These are phyloP conservation scores for Adansonia rubrostipa DNA, from an alignment of 441 rosid genomes.

Conservation along the genomic window DNA sequence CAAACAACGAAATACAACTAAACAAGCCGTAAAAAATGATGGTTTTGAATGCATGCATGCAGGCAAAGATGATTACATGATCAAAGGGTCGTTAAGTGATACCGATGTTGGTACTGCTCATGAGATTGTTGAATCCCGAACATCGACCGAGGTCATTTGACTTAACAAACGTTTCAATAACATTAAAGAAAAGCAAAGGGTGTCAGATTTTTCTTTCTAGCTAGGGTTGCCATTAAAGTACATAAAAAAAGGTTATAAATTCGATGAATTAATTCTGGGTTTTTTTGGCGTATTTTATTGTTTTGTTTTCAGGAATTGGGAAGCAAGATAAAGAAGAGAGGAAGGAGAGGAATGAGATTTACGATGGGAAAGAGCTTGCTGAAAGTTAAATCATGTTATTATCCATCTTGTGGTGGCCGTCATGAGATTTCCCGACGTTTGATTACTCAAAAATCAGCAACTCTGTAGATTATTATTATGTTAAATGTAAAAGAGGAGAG, in stretches of 20 bases:
- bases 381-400: slow-evolving; percentile 58
- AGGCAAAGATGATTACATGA: slow-evolving; percentile 34
- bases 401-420: slow-evolving; percentile 44
- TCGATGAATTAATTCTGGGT: not conserved
- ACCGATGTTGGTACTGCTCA: not conserved
- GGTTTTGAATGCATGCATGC: slow-evolving; percentile 3
- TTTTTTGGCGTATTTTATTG: not conserved
- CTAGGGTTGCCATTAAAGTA: not conserved
- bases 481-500: not conserved
- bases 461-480: not conserved
- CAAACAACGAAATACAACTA: not conserved
- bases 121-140: slow-evolving; percentile 14
- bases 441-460: slow-evolving; percentile 36
- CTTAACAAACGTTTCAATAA: not conserved
- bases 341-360: slow-evolving; percentile 43
- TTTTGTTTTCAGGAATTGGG: slow-evolving; percentile 32
- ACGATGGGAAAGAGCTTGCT: slow-evolving; percentile 51
- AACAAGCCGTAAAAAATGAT: not conserved
- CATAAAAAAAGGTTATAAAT: not conserved
- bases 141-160: slow-evolving; percentile 35
- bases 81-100: slow-evolving; percentile 18
- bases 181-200: not conserved
- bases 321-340: slow-evolving; percentile 38
- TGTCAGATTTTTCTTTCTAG: not conserved
- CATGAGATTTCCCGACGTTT: slow-evolving; percentile 32